These are phyloP conservation scores for Pestalotiopsis sp. DNA, from an alignment of 2,329 filamentous ascomycete species.

Conservation along the genomic window DNA sequence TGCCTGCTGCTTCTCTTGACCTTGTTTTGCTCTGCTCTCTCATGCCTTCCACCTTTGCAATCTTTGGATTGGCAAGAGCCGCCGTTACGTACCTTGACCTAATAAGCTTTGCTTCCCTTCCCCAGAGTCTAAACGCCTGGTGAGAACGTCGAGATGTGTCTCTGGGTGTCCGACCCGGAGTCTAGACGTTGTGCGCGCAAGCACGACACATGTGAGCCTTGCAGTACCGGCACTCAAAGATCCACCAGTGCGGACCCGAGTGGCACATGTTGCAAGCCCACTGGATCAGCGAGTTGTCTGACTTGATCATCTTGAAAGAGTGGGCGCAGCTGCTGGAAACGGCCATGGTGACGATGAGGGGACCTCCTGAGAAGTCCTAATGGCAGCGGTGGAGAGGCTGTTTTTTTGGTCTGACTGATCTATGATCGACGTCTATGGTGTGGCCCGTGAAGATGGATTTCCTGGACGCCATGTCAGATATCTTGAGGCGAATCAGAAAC, in stretches of 20 bases:
- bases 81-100: not conserved
- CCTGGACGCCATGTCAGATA: not conserved
- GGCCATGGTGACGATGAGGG: constrained; percentile 43
- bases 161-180: not conserved
- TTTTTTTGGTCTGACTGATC: not conserved
- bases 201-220: constrained; percentile 66
- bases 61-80: not conserved
- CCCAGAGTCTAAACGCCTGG: not conserved
- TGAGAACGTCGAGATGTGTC: not conserved
- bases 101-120: not conserved
- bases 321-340: constrained; percentile 63
- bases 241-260: constrained; percentile 68
- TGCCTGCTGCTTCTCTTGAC: not conserved
- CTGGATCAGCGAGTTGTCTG: constrained; percentile 65
- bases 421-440: not conserved
- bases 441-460: not conserved
- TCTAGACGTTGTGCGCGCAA: constrained; percentile 52
- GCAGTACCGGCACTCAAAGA: constrained; percentile 72
- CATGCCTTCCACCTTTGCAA: not conserved
- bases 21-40: not conserved
- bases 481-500: not conserved
- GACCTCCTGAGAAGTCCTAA: not conserved
- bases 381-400: not conserved
- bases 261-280: constrained; percentile 69
- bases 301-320: constrained; percentile 68